Percentiles rank a stretch among this genome's conserved stretches.
phyloP scores from a whole-genome alignment of 495 filamentous ascomycete genomes.

The Bombardia bombarda region DNA sequence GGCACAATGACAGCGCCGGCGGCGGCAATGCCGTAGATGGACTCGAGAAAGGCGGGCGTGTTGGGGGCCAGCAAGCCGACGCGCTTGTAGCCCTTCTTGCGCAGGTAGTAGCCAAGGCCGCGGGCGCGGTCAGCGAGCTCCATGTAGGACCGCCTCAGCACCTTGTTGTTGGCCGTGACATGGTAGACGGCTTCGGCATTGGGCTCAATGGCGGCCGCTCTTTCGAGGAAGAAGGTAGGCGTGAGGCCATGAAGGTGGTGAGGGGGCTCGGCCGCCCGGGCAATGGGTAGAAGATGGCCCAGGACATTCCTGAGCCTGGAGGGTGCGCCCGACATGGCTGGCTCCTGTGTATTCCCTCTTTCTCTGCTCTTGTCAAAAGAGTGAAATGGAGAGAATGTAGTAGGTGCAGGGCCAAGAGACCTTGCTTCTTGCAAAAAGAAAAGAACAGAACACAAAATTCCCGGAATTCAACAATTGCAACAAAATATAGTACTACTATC shows the following conservation, averaged over 20 bases:
- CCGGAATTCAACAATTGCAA: too few relatives aligned
- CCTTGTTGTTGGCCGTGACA: constrained; percentile 65
- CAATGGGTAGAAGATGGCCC: constrained; percentile 48
- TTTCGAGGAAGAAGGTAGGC: constrained; percentile 81
- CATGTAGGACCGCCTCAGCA: constrained; percentile 64
- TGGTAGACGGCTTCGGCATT: constrained; percentile 84
- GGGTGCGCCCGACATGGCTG: constrained; percentile 38
- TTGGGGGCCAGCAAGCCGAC: constrained; percentile 82
- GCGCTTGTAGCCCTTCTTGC: constrained; percentile 58
- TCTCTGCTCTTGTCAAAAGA: too few relatives aligned
- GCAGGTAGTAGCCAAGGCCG: constrained; percentile 80
- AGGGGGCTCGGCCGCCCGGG: constrained; percentile 24
- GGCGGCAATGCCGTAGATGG: constrained; percentile 80
- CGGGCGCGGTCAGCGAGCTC: constrained; percentile 77
- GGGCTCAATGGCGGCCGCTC: constrained; percentile 86
- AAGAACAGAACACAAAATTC: too few relatives aligned
- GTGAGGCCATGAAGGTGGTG: constrained; percentile 74
- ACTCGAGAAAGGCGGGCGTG: constrained; percentile 88
- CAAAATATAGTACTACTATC: too few relatives aligned
- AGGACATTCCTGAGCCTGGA: constrained; percentile 48
- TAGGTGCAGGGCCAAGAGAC: too few relatives aligned
- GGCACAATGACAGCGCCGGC: constrained; percentile 71
- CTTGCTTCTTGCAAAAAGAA: too few relatives aligned
- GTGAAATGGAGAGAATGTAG: too few relatives aligned
- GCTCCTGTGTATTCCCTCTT: too few relatives aligned